A percentile compares a stretch with the other conserved stretches of the same genome.
These are phyloP conservation scores for Aspergillus affinis DNA, from an alignment of 495 filamentous ascomycete genomes.

Conservation along the genomic window DNA sequence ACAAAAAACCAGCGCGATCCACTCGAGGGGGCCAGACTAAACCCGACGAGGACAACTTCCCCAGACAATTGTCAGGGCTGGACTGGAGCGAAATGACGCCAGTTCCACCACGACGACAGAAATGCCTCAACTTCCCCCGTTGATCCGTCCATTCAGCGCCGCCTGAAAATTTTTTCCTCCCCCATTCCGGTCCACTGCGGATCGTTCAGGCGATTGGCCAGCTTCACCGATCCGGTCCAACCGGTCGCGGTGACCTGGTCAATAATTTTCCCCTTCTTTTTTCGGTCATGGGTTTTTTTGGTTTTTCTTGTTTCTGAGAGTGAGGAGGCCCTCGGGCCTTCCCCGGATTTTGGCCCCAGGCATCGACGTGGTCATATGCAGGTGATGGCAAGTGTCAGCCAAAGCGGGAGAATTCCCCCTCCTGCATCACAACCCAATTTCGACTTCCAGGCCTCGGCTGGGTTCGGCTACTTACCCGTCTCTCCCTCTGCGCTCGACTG, in stretches of 20 bases:
- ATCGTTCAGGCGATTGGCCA: constrained; percentile 6
- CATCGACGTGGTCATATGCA: neutral
- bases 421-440: neutral
- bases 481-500: no score
- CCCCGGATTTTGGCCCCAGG: constrained; percentile 18
- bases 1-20: neutral
- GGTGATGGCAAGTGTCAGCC: no score
- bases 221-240: constrained; percentile 13
- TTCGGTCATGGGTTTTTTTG: neutral
- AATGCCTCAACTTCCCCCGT: neutral
- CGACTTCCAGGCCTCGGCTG: neutral
- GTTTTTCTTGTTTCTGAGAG: constrained; percentile 4
- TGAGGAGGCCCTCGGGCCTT: constrained; percentile 6
- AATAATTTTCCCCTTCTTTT: neutral
- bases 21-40: constrained; percentile 6
- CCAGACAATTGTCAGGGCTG: constrained; percentile 16
- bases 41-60: constrained; percentile 11
- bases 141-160: constrained; percentile 4
- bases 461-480: neutral
- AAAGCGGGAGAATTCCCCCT: neutral
- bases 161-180: constrained; percentile 9
- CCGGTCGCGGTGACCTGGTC: neutral
- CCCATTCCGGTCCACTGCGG: constrained; percentile 4
- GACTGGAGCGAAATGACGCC: constrained; percentile 6
- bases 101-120: neutral